Evolutionary conservation across 2,329 filamentous ascomycete genomes (phyloP).

Genomic region (Hypomyces perniciosus): DNA sequence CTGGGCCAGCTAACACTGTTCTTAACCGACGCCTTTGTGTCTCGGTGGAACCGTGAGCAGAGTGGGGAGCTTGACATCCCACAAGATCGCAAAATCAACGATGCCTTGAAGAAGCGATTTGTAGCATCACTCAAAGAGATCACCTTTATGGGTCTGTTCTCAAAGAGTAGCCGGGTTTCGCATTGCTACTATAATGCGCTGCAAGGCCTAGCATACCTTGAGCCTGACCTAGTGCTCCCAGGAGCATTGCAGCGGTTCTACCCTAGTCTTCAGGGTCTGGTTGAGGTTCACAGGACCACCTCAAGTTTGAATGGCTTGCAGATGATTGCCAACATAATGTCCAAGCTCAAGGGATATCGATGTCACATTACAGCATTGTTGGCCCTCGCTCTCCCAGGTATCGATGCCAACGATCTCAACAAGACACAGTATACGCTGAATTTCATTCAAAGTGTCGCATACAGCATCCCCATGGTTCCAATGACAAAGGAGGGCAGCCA

Average conservation of each 20-base stretch:
- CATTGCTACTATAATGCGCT: conserved; percentile 87
- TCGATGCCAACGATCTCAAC: conserved; percentile 94
- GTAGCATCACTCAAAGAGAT: conserved; percentile 86
- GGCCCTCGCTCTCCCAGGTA: conserved; percentile 87
- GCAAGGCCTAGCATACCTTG: conserved; percentile 82
- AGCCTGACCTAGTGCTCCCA: conserved; percentile 85
- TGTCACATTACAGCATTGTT: conserved; percentile 92
- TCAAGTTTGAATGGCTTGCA: conserved; percentile 89
- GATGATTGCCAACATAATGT: conserved; percentile 86
- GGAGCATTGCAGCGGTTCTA: conserved; percentile 95
- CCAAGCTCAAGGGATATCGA: conserved; percentile 88
- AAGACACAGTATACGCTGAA: conserved; percentile 93
- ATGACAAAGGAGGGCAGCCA: conserved; percentile 55
- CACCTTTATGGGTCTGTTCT: conserved; percentile 96
- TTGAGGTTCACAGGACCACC: conserved; percentile 93
- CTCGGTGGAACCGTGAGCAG: conserved; percentile 93
- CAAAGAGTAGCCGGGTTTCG: conserved; percentile 87
- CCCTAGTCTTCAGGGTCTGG: conserved; percentile 89
- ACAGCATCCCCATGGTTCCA: conserved; percentile 89
- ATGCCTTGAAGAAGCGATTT: conserved; percentile 79
- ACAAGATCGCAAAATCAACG: conserved; percentile 68
- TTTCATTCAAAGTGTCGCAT: conserved; percentile 92
- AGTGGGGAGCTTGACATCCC: conserved; percentile 88
- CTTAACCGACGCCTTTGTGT: conserved; percentile 91
- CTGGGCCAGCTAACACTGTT: conserved; percentile 88